A percentile compares a stretch with the other conserved stretches of the same genome.
Conservation (phyloP, 1,284 basidiomycete genomes). For the Ceratobasidium sp. region DNA sequence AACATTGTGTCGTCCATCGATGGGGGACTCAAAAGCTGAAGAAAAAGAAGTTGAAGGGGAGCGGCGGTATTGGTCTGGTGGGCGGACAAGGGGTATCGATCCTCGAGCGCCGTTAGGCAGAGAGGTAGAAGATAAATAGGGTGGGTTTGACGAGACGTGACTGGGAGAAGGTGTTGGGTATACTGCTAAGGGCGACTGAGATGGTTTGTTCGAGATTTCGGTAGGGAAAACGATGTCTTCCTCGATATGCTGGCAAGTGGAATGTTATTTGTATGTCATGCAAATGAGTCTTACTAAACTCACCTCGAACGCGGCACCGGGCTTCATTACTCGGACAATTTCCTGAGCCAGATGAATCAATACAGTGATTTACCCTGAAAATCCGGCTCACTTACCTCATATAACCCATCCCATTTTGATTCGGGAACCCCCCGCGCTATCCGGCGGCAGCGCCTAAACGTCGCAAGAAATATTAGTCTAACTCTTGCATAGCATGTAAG, state of each 20-base stretch:
- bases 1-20: conserved; percentile 24
- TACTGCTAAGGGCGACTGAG: conserved; percentile 12
- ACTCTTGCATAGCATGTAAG: background rate
- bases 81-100: conserved; percentile 4
- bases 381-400: conserved; percentile 21
- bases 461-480: conserved; percentile 1
- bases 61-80: conserved; percentile 40
- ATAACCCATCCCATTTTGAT: conserved; percentile 35
- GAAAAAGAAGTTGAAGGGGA: conserved; percentile 43
- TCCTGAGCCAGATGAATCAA: conserved; percentile 18
- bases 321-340: conserved; percentile 43
- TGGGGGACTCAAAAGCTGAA: conserved; percentile 29
- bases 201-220: conserved; percentile 36
- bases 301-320: conserved; percentile 42
- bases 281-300: background rate
- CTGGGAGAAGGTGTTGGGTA: conserved; percentile 39
- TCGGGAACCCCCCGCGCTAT: conserved; percentile 43
- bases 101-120: conserved; percentile 13
- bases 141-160: conserved; percentile 12
- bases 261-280: background rate
- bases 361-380: background rate
- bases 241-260: conserved; percentile 31
- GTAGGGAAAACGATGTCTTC: conserved; percentile 41
- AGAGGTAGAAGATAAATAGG: conserved; percentile 41
- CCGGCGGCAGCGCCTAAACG: conserved; percentile 34